Evolutionary conservation across 345 rosid genomes (phyloP), one percentile per base, ranked within the genome.

Genomic region (Psidium guajava): DNA sequence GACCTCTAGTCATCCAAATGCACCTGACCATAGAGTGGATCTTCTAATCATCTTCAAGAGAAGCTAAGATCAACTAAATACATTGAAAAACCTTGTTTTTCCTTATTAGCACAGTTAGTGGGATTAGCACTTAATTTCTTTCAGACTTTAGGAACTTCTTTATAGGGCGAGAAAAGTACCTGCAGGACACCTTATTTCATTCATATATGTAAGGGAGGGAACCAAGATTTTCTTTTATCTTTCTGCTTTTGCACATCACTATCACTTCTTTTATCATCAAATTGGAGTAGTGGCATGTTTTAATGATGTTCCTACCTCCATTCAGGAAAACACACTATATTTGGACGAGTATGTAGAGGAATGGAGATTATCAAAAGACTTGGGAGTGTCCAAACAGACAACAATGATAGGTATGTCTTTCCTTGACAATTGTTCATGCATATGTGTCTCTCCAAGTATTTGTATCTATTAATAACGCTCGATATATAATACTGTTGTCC

Each of bases 281-380:
- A 69, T 69, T 32, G 22, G 77, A 69, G 44, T 69, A 32, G 77
- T 8, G 44, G 75, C 59, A 82, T 82, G 44, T 5, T 52, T 18
- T 56, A 2, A 22, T 21, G 6, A 25, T 84, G 74, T 53, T 51
- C 77, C 52, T 36, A 5, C 16, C 64, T 18, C 75, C 28, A 14
- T 61, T 82, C 90, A 96, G 99, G 99, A 85, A 95, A 95, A 87
- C 99, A 95, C 92, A 94, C 98, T 47, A 97, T 97, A 85, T 97
- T 97, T 89, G 99, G 99, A 83, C 94, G 99, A 88, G 98, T 96
- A 20, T 93, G 95, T 69, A 88, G 90, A 6, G 99, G 99, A 86
- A 95, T 96, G 98, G 99, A 97, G 87, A 94, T 97, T 82, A 91
- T 95, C 90, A 96, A 97, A 91, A 96, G 98, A 87, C 98, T 97